phyloP scores from a whole-genome alignment of 1,284 basidiomycete species.

The Amylostereum areolatum region DNA sequence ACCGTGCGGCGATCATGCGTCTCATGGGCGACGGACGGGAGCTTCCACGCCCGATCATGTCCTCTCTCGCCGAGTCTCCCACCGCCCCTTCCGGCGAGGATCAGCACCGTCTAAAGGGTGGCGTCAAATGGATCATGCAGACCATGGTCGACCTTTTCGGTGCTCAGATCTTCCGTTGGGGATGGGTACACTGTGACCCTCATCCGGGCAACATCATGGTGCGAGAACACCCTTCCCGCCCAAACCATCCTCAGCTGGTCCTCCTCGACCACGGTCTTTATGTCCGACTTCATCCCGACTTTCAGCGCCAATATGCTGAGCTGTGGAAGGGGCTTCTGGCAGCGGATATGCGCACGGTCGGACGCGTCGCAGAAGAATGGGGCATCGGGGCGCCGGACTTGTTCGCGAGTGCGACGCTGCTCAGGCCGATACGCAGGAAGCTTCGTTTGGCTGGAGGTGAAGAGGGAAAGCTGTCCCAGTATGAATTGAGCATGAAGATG shows the following conservation, averaged over 20 bases:
- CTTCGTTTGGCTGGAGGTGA: conserved; percentile 23
- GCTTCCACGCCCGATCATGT: conserved; percentile 9
- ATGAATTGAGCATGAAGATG: conserved; percentile 59
- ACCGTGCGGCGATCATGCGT: conserved; percentile 47
- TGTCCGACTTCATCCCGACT: conserved; percentile 57
- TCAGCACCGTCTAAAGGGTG: conserved; percentile 45
- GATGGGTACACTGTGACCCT: conserved; percentile 79
- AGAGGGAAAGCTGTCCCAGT: conserved; percentile 36
- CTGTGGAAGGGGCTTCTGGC: conserved; percentile 78
- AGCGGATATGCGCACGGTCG: conserved; percentile 59
- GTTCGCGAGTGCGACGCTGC: conserved; percentile 68
- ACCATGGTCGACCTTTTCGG: conserved; percentile 80
- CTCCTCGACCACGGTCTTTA: conserved; percentile 89
- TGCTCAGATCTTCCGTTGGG: conserved; percentile 85
- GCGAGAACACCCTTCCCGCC: conserved; percentile 60
- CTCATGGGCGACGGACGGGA: conserved; percentile 48
- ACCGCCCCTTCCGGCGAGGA: conserved; percentile 15
- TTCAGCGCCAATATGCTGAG: conserved; percentile 68
- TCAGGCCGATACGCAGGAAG: conserved; percentile 45
- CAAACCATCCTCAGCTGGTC: conserved; percentile 69
- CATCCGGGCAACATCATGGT: conserved; percentile 81
- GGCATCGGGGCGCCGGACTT: conserved; percentile 77
- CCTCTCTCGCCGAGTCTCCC: conserved; percentile 9
- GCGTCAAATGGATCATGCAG: conserved; percentile 63
- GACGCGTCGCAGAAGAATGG: conserved; percentile 64